Base-by-base conservation (phyloP, 148 eudicot genomes). In the Camellia japonica region DNA sequence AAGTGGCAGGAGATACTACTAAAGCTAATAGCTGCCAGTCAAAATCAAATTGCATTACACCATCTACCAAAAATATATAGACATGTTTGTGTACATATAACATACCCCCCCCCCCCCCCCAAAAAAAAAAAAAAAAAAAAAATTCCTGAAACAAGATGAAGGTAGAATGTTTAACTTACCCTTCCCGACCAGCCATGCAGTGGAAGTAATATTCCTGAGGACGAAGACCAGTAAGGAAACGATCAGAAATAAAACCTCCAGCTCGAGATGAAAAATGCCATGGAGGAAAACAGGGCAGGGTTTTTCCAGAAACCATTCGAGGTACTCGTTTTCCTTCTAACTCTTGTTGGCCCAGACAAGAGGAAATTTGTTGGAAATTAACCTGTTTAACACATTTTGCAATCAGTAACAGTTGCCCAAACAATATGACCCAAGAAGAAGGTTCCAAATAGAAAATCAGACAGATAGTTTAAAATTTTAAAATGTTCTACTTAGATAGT, bases 131-230 rank as follows among this genome's bases (percentile, higher is more conserved):
- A 18, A 42, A 68, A 75, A 6, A 15, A 12, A 63, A 30, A 30
- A 30, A 30, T 1, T 23, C 23, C 10, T 54, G 68, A 74, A 66
- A 43, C 71, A 75, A 38, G 19, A 68, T 12, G 11, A 11, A 49
- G 78, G n/a, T 19, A 7, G 9, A 23, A 60, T 30, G 65, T 72
- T 79, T 23, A 19, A 6, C 75, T 85, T 91, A 96, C 99, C 99
- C 99, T 89, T 96, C 99, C 83, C 99, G 98, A 73, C 99, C 99
- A 84, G 98, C 99, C 99, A 96, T 96, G 87, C 99, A 96, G 80
- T 96, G 99, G 78, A 96, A 96, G 79, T 92, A 96, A 78, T 92
- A 96, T 80, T 96, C 99, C 78, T 93, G 97, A 42, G 98, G 97
- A 44, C 94, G 95, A 75, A 96, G 97, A 61, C 99, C 99, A 58